A percentile compares a stretch with the other conserved stretches of the same genome.
Evolutionary conservation across 345 rosid genomes (phyloP).

Genomic region (Lepidium africanum): DNA sequence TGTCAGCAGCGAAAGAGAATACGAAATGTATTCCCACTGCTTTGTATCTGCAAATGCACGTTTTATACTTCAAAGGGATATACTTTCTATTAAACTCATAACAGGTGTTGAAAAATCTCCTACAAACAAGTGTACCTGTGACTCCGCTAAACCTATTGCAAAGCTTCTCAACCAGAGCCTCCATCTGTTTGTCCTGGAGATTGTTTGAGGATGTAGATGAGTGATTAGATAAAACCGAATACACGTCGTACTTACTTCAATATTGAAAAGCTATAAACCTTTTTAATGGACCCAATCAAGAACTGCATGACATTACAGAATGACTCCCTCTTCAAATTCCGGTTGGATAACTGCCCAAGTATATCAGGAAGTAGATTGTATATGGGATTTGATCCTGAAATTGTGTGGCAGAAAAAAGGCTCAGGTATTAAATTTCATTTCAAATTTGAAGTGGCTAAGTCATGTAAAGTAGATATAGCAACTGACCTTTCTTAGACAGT

Average conservation of each 20-base stretch:
- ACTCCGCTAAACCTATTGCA: slow-evolving; percentile 94
- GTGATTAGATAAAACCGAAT: slow-evolving; percentile 1
- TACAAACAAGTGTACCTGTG: slow-evolving; percentile 47
- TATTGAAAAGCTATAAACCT: slow-evolving; percentile 38
- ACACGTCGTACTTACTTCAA: slow-evolving; percentile 10
- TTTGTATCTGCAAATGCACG: slow-evolving; percentile 55
- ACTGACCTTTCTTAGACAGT: slow-evolving; percentile 87
- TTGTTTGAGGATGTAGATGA: not conserved
- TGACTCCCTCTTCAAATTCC: slow-evolving; percentile 61
- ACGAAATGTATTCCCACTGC: slow-evolving; percentile 90
- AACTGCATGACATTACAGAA: slow-evolving; percentile 95
- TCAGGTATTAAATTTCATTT: slow-evolving; percentile 13
- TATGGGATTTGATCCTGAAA: slow-evolving; percentile 88
- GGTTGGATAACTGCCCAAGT: slow-evolving; percentile 71
- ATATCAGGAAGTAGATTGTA: slow-evolving; percentile 97
- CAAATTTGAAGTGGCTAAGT: not conserved
- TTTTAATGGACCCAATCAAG: slow-evolving; percentile 90
- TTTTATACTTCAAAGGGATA: not conserved
- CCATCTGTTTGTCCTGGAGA: slow-evolving; percentile 95
- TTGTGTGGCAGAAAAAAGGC: slow-evolving; percentile 1
- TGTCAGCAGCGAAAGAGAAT: slow-evolving; percentile 85
- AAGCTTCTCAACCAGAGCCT: slow-evolving; percentile 93
- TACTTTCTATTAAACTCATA: not conserved
- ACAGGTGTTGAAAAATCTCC: not conserved
- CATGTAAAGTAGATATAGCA: not conserved